phyloP scores from a whole-genome alignment of 352 stramenopile genomes.

The Phytophthora hybrid region DNA sequence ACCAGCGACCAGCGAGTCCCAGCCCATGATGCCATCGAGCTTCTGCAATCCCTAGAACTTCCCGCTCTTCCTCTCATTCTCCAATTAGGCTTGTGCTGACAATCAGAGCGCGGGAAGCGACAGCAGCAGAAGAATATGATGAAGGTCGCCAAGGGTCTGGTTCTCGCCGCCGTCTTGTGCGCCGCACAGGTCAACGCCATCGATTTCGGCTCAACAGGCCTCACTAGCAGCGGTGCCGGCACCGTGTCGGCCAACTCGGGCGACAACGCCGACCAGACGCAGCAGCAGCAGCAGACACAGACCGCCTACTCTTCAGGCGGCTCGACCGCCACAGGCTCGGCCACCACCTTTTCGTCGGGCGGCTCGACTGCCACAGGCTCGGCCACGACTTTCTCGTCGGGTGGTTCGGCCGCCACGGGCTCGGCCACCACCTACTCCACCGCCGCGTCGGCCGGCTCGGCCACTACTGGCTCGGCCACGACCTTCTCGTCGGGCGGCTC shows the following conservation, averaged over 20 bases:
- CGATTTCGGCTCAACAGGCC: slow-evolving; percentile 44
- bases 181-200: slow-evolving; percentile 62
- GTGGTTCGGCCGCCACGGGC: not conserved
- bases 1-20: slow-evolving; percentile 8
- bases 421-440: slow-evolving; percentile 12
- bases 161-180: slow-evolving; percentile 66
- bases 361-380: not conserved
- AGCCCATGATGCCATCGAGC: slow-evolving; percentile 24
- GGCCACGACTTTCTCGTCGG: not conserved
- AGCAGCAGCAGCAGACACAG: slow-evolving; percentile 16
- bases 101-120: not conserved
- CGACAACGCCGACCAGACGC: slow-evolving; percentile 12
- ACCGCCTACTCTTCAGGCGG: not conserved
- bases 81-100: slow-evolving; percentile 40
- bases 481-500: slow-evolving; percentile 7
- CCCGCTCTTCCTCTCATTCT: slow-evolving; percentile 31
- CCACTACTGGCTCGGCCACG: not conserved
- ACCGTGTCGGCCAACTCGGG: slow-evolving; percentile 37
- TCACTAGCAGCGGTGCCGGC: slow-evolving; percentile 29
- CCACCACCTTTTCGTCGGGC: not conserved
- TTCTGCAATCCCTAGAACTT: too few relatives aligned
- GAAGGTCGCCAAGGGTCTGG: slow-evolving; percentile 54
- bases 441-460: not conserved
- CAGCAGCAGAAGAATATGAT: slow-evolving; percentile 41
- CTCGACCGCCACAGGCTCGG: slow-evolving; percentile 14